phyloP scores from a whole-genome alignment of 495 filamentous ascomycete species.

The Patellaria atrata region DNA sequence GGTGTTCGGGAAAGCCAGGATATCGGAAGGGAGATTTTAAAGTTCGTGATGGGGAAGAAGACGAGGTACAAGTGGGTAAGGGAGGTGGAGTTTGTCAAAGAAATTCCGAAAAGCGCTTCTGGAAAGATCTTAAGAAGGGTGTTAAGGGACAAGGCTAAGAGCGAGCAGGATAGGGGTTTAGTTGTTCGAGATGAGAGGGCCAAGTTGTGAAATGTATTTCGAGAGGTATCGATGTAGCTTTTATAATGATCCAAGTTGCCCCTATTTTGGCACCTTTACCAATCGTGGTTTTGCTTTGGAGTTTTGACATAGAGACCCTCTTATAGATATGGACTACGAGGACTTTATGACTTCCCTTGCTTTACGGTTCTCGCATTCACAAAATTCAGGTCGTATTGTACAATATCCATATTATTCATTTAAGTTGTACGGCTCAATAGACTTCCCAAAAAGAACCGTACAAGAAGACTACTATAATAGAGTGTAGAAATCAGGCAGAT shows the following conservation, averaged over 20 bases:
- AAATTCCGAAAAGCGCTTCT: constrained; percentile 52
- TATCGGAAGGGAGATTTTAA: constrained; percentile 32
- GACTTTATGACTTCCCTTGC: too few species aligned
- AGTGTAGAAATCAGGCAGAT: too few species aligned
- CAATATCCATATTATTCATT: too few species aligned
- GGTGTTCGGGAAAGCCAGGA: constrained; percentile 20
- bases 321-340: too few species aligned
- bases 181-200: constrained; percentile 31
- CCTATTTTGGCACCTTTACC: neutral
- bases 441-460: too few species aligned
- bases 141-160: constrained; percentile 32
- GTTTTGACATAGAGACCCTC: too few species aligned
- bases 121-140: constrained; percentile 53
- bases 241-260: too few species aligned
- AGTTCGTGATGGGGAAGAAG: constrained; percentile 46
- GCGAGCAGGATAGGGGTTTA: constrained; percentile 16
- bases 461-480: too few species aligned
- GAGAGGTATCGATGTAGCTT: neutral
- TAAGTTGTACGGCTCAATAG: too few species aligned
- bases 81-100: constrained; percentile 46
- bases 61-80: constrained; percentile 52
- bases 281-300: neutral
- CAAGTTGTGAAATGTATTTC: constrained; percentile 25
- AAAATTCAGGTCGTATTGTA: too few species aligned
- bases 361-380: too few species aligned